Evolutionary conservation across 2,329 filamentous ascomycete species (phyloP).

Genomic region (Claviceps pazoutovae): DNA sequence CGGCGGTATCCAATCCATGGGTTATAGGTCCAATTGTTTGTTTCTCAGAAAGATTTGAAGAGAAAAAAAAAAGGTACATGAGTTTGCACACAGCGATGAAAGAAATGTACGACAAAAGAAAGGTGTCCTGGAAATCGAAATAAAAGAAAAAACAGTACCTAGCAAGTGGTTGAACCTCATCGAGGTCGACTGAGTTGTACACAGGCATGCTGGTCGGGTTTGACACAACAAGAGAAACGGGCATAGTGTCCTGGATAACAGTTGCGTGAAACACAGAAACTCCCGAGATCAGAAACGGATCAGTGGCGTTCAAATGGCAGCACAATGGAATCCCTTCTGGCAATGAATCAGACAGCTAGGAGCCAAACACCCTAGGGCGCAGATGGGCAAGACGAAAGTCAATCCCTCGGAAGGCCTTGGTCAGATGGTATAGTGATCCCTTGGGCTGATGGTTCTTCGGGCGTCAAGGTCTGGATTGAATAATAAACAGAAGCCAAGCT

Average conservation of each 20-base stretch:
- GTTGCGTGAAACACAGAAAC: constrained; percentile 1
- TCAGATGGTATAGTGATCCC: constrained; percentile 1
- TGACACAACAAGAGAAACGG: constrained; percentile 32
- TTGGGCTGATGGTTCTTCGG: constrained; percentile 9
- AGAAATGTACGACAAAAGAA: constrained; percentile 13
- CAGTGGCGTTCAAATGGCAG: constrained; percentile 1
- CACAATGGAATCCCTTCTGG: constrained; percentile 7
- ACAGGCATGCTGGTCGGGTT: constrained; percentile 37
- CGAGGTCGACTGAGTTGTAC: constrained; percentile 40
- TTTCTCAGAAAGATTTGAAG: constrained; percentile 12
- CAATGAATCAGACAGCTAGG: constrained; percentile 6
- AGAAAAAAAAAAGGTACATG: constrained; percentile 9
- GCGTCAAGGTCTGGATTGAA: constrained; percentile 10
- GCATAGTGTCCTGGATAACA: constrained; percentile 24
- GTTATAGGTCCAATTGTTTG: background rate
- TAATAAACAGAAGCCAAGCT: constrained; percentile 7
- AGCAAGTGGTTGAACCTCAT: constrained; percentile 45
- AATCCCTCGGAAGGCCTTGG: constrained; percentile 11
- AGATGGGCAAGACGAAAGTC: constrained; percentile 13
- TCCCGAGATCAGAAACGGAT: constrained; percentile 5
- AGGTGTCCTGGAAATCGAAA: constrained; percentile 26
- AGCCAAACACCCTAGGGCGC: constrained; percentile 8
- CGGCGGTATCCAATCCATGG: background rate
- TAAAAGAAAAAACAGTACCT: constrained; percentile 45
- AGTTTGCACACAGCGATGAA: constrained; percentile 7